Evolutionary conservation across 2,329 filamentous ascomycete species (phyloP), one percentile per base, ranked within the genome.

Genomic region (Coleophoma cylindrospora): DNA sequence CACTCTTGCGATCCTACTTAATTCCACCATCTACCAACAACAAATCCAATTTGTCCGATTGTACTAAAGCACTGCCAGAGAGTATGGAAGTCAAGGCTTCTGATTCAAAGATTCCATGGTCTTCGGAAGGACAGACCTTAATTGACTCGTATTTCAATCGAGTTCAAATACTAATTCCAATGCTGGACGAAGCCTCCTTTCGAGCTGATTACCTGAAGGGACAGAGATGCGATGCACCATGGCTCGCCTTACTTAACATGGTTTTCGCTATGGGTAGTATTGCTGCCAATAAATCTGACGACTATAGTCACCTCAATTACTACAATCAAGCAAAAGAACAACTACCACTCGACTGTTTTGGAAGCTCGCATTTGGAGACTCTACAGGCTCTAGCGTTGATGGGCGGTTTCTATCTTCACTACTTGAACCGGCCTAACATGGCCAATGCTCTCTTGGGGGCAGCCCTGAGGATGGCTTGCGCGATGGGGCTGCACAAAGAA

Each of bases 121-220:
- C 79, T 14, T 80, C 78, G 63, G 84, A 86, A 58, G 84, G 84
- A 14, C 81, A 86, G 63, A 80, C 80, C 6, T 71, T 89, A 10
- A 81, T 89, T 38, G 83, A 89, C 57, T 83, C 84, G n/a, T 90
- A 89, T 64, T 90, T 90, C 64, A 83, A 84, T 57, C 78, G 83
- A 33, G 79, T 87, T 21, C 87, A 90, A 54, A 79, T 84, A 1
- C 85, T 89, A 57, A 78, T 85, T 4, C 87, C 87, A 0, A 82
- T 90, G 75, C 73, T 91, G 3, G 86, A 91, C 57, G 86, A 90
- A 64, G 77, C 79, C 15, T 75, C 79, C 10, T 89, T 90, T 65
- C 80, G 83, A 54, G 80, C 81, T 10, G 80, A 81, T 47, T 86
- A 84, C 57, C 70, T 83, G 14, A 75, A 79, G 51, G 80, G 79